Evolutionary conservation across 2,329 filamentous ascomycete species (phyloP).

Genomic region (Thielaviopsis musarum): DNA sequence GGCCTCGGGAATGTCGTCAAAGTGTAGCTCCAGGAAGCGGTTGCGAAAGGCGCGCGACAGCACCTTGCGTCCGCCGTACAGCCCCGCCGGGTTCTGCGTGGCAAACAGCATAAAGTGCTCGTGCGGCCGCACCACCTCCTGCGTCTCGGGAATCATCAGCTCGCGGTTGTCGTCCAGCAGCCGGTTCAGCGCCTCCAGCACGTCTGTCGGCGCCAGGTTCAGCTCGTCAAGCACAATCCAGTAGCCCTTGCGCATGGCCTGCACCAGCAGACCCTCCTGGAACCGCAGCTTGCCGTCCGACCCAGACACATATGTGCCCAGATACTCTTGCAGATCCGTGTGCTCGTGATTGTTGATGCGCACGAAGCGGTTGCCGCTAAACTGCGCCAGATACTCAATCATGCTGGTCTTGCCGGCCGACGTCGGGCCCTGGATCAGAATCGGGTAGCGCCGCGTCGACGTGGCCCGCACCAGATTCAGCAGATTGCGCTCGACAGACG

Average conservation of each 20-base stretch:
- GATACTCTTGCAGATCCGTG: constrained; percentile 92
- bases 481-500: constrained; percentile 86
- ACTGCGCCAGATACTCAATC: constrained; percentile 96
- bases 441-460: constrained; percentile 80
- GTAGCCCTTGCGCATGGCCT: constrained; percentile 79
- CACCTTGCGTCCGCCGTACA: constrained; percentile 89
- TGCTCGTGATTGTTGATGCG: constrained; percentile 99
- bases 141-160: constrained; percentile 87
- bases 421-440: constrained; percentile 90
- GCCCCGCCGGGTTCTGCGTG: constrained; percentile 87
- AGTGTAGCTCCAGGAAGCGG: constrained; percentile 89
- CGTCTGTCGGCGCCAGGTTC: constrained; percentile 91
- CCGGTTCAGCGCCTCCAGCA: constrained; percentile 88
- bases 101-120: constrained; percentile 96
- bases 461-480: constrained; percentile 87
- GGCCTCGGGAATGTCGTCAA: constrained; percentile 91
- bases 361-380: constrained; percentile 91
- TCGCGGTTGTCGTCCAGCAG: constrained; percentile 93
- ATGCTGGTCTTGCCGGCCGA: constrained; percentile 98
- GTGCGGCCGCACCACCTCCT: constrained; percentile 82
- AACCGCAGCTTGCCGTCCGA: constrained; percentile 72
- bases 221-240: constrained; percentile 98
- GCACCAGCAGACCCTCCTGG: constrained; percentile 84
- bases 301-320: constrained; percentile 84
- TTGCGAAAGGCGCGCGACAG: constrained; percentile 92